These are phyloP conservation scores for Dothistroma septosporum DNA, from an alignment of 2,329 filamentous ascomycete species.

Conservation along the genomic window DNA sequence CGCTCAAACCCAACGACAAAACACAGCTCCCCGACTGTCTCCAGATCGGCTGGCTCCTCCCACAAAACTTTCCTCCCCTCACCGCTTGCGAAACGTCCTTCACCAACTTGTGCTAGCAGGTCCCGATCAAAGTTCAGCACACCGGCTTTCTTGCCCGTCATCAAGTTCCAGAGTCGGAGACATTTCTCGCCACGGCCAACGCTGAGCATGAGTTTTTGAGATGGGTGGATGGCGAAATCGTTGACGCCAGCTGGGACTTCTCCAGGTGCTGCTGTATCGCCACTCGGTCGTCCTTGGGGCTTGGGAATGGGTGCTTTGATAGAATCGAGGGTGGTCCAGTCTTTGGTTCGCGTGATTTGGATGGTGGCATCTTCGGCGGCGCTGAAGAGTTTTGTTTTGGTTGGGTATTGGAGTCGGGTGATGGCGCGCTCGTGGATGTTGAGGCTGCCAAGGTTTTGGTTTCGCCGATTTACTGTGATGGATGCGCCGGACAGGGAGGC, in stretches of 20 bases:
- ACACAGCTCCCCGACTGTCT: slow-evolving; percentile 62
- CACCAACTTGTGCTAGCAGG: slow-evolving; percentile 69
- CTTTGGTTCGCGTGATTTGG: slow-evolving; percentile 77
- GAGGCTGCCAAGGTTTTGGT: slow-evolving; percentile 81
- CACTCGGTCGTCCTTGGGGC: slow-evolving; percentile 72
- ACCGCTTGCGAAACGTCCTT: slow-evolving; percentile 70
- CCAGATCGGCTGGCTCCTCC: slow-evolving; percentile 46
- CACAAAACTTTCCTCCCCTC: slow-evolving; percentile 81
- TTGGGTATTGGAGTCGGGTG: slow-evolving; percentile 75
- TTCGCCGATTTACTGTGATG: slow-evolving; percentile 78
- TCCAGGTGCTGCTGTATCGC: slow-evolving; percentile 80
- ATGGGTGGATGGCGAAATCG: slow-evolving; percentile 91
- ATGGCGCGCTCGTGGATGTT: slow-evolving; percentile 82
- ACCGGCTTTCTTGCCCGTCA: slow-evolving; percentile 92
- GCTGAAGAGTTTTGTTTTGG: slow-evolving; percentile 81
- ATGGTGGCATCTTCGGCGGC: slow-evolving; percentile 87
- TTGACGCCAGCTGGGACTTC: slow-evolving; percentile 84
- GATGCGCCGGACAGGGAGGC: slow-evolving; percentile 63
- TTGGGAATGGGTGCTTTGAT: slow-evolving; percentile 89
- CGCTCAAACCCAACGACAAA: slow-evolving; percentile 88
- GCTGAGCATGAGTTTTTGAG: slow-evolving; percentile 93
- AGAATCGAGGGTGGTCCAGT: slow-evolving; percentile 81
- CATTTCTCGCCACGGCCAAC: slow-evolving; percentile 84
- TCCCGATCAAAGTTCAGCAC: slow-evolving; percentile 78
- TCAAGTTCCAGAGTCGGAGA: slow-evolving; percentile 93